These are phyloP conservation scores for Gamarada debralockiae DNA, from an alignment of 495 filamentous ascomycete species.

Conservation along the genomic window DNA sequence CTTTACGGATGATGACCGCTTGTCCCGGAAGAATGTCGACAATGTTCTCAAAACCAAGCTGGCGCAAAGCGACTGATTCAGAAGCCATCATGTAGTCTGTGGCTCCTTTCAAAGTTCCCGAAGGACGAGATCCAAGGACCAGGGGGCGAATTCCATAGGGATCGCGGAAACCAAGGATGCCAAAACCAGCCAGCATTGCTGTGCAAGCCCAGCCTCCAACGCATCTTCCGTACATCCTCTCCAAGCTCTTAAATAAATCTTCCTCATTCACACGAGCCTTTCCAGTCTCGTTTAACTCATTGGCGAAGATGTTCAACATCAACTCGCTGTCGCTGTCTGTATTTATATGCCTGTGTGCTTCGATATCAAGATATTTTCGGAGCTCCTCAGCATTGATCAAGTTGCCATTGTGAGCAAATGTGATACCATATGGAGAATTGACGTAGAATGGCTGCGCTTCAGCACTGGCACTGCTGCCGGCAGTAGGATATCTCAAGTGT, in stretches of 20 bases:
- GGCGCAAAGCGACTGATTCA: constrained; percentile 88
- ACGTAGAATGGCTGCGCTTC: constrained; percentile 91
- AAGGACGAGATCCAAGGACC: constrained; percentile 71
- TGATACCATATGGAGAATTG: constrained; percentile 82
- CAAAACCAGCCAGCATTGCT: constrained; percentile 92
- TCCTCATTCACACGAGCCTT: constrained; percentile 92
- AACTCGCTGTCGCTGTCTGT: constrained; percentile 93
- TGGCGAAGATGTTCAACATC: constrained; percentile 93
- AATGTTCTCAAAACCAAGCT: constrained; percentile 81
- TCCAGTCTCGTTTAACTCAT: constrained; percentile 90
- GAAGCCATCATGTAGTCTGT: constrained; percentile 97
- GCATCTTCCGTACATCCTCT: constrained; percentile 71
- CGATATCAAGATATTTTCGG: constrained; percentile 73
- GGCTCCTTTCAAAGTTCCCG: constrained; percentile 55
- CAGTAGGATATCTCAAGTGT: constrained; percentile 88
- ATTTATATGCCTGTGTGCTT: constrained; percentile 94
- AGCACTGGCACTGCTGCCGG: constrained; percentile 76
- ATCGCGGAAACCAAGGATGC: constrained; percentile 87
- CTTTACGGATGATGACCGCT: constrained; percentile 91
- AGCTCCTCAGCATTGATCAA: constrained; percentile 88
- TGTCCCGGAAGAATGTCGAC: constrained; percentile 84
- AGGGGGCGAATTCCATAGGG: constrained; percentile 88
- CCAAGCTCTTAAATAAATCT: constrained; percentile 79
- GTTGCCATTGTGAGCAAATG: constrained; percentile 76
- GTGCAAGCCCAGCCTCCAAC: constrained; percentile 85